These are phyloP conservation scores for Tritrichomonas musculus DNA, from an alignment of 208 protist genomes.

Conservation along the genomic window DNA sequence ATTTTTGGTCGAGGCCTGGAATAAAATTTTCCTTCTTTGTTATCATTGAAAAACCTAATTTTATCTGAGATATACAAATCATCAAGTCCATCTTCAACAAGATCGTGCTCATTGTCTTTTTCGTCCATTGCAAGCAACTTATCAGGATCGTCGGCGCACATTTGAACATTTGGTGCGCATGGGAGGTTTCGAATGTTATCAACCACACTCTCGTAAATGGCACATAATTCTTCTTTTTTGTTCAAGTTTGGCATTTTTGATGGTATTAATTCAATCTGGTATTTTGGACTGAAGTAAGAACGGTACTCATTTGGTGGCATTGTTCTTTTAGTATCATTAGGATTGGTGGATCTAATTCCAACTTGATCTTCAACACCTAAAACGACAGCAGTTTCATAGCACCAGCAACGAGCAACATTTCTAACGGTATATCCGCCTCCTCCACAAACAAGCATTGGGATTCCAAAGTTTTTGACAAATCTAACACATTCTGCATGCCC, in stretches of 20 bases:
- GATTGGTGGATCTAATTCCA: constrained; percentile 41
- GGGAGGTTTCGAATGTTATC: not conserved
- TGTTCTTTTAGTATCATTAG: no score
- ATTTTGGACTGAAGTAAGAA: constrained; percentile 76
- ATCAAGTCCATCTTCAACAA: no score
- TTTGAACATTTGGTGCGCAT: constrained; percentile 17
- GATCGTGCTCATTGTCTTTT: not conserved
- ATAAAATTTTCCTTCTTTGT: no score
- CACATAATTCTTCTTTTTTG: not conserved
- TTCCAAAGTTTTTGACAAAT: constrained; percentile 68
- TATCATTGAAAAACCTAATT: no score
- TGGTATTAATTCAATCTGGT: constrained; percentile 60
- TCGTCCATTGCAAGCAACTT: not conserved
- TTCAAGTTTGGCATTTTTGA: constrained; percentile 68
- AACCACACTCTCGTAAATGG: not conserved
- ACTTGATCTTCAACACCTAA: constrained; percentile 41
- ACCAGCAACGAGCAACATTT: constrained; percentile 95
- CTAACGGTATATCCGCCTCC: constrained; percentile 96
- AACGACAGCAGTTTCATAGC: constrained; percentile 74
- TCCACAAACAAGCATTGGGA: constrained; percentile 87
- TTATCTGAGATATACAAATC: no score
- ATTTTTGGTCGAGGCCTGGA: no score
- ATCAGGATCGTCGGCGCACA: not conserved
- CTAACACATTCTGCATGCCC: constrained; percentile 56
- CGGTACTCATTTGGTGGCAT: not conserved